Evolutionary conservation across 1,284 basidiomycete genomes (phyloP), one percentile per base, ranked within the genome.

Genomic region (Termitomyces sp.): DNA sequence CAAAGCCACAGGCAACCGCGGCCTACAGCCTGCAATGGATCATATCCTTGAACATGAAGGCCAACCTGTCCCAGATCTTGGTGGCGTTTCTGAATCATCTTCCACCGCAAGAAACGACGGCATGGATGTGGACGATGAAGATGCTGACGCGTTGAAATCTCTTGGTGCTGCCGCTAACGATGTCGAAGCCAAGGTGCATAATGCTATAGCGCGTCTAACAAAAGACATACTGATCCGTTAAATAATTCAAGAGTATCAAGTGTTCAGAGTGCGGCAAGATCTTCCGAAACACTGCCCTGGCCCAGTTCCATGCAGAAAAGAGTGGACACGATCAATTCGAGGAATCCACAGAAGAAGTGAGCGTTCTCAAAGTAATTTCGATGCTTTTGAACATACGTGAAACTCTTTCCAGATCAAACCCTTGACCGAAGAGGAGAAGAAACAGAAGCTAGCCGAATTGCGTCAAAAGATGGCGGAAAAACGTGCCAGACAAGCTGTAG

Each of bases 291-390:
- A 86, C 90, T 5, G 92, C 90, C 1, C 76, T 96, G 10, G 95
- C 95, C 16, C 90, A 89, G 62, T 97, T 87, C 71, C 95, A 98
- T 65, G 95, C 95, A 2, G 93, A 97, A 69, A 95, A 94, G 73
- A 91, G 86, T 57, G 95, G 95, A 0, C 95, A 98, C 66, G 87
- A 92, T 66, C 84, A 93, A 59, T 97, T 97, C 60, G 93, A 96
- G 66, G 95, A 99, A 68, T 94, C 91, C 4, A 91, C 86, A 0
- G 94, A 98, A 66, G 95, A 97, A 79, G 92, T 91, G 30, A 55
- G 28, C 10, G 43, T 42, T 30, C 8, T 33, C 5, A 70, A 61
- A 51, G 28, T 2, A 28, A 26, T n/a, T 42, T 19, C 42, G 24
- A 38, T 46, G 26, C 14, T 14, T 31, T 38, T 19, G 28, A 19